Base-by-base conservation (phyloP, 495 filamentous ascomycete species). In the Penicillium canescens region DNA sequence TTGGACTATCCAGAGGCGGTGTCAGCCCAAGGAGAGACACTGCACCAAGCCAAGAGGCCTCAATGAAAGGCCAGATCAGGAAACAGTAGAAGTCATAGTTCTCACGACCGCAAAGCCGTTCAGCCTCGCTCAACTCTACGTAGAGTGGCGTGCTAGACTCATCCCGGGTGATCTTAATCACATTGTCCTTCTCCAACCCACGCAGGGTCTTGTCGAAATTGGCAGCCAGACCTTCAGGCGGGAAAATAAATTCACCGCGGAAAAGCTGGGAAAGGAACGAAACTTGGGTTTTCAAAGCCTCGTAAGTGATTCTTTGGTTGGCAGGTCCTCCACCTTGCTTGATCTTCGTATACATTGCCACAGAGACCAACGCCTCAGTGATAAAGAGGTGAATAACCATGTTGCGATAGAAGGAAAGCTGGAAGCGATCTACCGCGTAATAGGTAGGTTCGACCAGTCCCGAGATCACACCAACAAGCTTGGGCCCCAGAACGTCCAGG, bases 301-400 rank as follows among this genome's bases (percentile, higher is more conserved):
- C 63, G 68, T 90, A 94, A 0, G 85, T 74, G 13, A 97, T 90
- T 12, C 87, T 80, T 62, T 97, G 92, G 39, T 87, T 82, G 0
- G 86, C 78, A 0, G 89, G 88, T 0, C 88, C 90, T 14, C 93
- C 92, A 16, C 94, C 93, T 59, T 84, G 83, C 69, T 98, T 98
- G 34, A 97, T 86, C 34, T 84, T 79, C 0, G 87, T 92, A 68
- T 98, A 97, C 78, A 98, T 86, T 24, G 87, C 88, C 13, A 87
- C 90, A 14, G 88, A 91, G 3, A 98, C 88, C 2, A 98, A 77
- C 0, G 93, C 88, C 56, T 97, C 91, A 1, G 88, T 86, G 47
- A 98, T 92, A 67, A 98, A 98, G 2, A 98, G 82, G 64, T 98
- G 94, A 46, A 98, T 98, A 1, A 92, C 95, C 93, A 97, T 97